A percentile compares a stretch with the other conserved stretches of the same genome.
Evolutionary conservation across 2,329 filamentous ascomycete species (phyloP).

Genomic region (Penicillium sp.): DNA sequence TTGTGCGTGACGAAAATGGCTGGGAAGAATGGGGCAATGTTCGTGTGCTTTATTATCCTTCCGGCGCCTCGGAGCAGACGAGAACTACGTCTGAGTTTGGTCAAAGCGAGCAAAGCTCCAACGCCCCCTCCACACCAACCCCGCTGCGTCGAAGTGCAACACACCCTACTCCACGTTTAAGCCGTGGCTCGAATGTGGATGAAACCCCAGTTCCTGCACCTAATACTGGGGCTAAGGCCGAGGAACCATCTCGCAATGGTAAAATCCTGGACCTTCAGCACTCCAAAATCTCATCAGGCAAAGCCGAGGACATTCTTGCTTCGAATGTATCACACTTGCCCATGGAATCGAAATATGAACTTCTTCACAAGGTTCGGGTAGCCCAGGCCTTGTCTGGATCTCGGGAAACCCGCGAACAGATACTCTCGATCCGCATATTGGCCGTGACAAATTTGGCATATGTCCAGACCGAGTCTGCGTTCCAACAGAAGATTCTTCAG

Average conservation of each 20-base stretch:
- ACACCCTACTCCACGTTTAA: conserved; percentile 57
- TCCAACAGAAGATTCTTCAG: conserved; percentile 82
- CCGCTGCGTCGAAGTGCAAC: conserved; percentile 73
- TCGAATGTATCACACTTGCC: conserved; percentile 67
- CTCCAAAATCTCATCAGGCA: conserved; percentile 47
- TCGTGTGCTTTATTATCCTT: conserved; percentile 76
- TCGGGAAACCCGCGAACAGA: conserved; percentile 69
- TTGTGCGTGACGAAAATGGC: conserved; percentile 62
- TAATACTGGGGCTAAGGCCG: conserved; percentile 42
- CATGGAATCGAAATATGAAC: conserved; percentile 75
- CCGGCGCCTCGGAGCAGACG: conserved; percentile 37
- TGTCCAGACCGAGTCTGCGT: conserved; percentile 80
- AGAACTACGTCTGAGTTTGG: conserved; percentile 38
- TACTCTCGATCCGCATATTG: conserved; percentile 79
- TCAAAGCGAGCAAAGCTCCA: conserved; percentile 40
- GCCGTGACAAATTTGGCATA: conserved; percentile 91
- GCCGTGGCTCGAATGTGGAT: conserved; percentile 47
- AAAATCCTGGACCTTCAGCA: conserved; percentile 68
- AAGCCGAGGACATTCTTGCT: conserved; percentile 43
- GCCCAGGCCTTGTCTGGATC: conserved; percentile 78
- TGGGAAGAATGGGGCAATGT: conserved; percentile 84
- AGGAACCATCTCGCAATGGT: conserved; percentile 46
- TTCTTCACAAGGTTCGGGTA: conserved; percentile 79
- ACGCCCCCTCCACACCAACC: conserved; percentile 71
- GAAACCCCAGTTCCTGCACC: conserved; percentile 57